A percentile compares a stretch with the other conserved stretches of the same genome.
Conservation (phyloP, 495 filamentous ascomycete genomes). For the Articulospora tetracladia region DNA sequence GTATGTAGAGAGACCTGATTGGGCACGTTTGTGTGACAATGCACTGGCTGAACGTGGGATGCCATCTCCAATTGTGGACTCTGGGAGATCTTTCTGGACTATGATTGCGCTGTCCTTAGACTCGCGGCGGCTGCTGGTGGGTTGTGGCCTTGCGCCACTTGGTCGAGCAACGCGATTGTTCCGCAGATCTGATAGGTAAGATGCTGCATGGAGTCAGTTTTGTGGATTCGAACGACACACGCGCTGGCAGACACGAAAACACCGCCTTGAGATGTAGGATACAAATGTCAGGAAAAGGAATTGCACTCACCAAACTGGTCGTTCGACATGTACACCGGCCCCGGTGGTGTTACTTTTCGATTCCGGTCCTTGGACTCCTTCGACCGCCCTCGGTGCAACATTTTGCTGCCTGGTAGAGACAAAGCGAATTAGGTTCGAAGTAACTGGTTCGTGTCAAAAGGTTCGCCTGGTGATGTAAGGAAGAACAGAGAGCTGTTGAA, state of each 20-base stretch:
- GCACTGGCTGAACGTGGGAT: slow-evolving; percentile 42
- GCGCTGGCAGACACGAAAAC: no score
- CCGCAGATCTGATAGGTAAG: slow-evolving; percentile 77
- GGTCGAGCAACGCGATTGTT: slow-evolving; percentile 73
- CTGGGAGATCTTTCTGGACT: slow-evolving; percentile 9
- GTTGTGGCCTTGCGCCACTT: slow-evolving; percentile 75
- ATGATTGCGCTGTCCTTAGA: slow-evolving; percentile 15
- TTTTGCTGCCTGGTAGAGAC: not conserved
- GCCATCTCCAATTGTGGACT: slow-evolving; percentile 22
- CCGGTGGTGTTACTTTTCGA: slow-evolving; percentile 66
- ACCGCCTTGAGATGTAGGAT: no score
- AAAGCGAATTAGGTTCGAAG: no score
- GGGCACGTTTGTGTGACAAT: slow-evolving; percentile 44
- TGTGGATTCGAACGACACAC: slow-evolving; percentile 21
- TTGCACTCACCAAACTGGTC: slow-evolving; percentile 75
- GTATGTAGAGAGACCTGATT: slow-evolving; percentile 30
- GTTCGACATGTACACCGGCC: slow-evolving; percentile 78
- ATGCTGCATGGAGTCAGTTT: slow-evolving; percentile 44
- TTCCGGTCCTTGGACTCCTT: slow-evolving; percentile 40
- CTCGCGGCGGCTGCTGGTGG: slow-evolving; percentile 40
- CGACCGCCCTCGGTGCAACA: slow-evolving; percentile 29
- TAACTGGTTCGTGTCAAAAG: no score
- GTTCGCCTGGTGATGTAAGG: no score
- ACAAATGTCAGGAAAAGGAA: not conserved
- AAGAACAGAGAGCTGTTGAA: no score